phyloP scores from a whole-genome alignment of 768 basidiomycete genomes.

The Pulveroboletus sp. region DNA sequence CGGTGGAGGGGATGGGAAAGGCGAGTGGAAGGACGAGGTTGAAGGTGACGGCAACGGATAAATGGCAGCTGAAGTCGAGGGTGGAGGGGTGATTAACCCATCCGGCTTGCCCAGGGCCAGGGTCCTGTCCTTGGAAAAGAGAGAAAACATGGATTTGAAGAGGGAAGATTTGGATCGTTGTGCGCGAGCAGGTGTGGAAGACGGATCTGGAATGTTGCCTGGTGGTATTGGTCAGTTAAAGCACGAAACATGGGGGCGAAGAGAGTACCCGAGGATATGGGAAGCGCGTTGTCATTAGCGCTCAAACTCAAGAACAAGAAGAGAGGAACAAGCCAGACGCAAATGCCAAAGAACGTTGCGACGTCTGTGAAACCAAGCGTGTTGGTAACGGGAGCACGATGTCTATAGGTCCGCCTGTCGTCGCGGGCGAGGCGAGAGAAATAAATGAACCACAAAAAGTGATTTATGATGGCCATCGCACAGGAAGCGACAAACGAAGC shows the following conservation, averaged over 20 bases:
- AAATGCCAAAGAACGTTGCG: slow-evolving; percentile 77
- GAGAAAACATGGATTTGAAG: slow-evolving; percentile 59
- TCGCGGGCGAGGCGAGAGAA: slow-evolving; percentile 72
- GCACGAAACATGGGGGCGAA: background rate
- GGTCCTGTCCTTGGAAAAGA: slow-evolving; percentile 37
- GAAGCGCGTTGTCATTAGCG: slow-evolving; percentile 95
- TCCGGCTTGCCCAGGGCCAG: slow-evolving; percentile 50
- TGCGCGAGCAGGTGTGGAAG: slow-evolving; percentile 22
- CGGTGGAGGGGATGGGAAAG: slow-evolving; percentile 25
- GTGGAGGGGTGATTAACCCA: slow-evolving; percentile 66
- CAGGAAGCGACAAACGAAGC: slow-evolving; percentile 82
- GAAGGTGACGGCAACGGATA: slow-evolving; percentile 31
- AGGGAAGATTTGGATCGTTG: slow-evolving; percentile 56
- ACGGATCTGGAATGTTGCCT: slow-evolving; percentile 20
- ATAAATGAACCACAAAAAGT: slow-evolving; percentile 96
- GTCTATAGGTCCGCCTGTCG: slow-evolving; percentile 46
- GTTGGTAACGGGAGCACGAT: slow-evolving; percentile 34
- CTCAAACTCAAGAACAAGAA: slow-evolving; percentile 95
- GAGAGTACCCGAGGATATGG: slow-evolving; percentile 52
- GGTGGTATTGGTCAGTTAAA: background rate
- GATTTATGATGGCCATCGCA: slow-evolving; percentile 77
- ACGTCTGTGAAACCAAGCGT: slow-evolving; percentile 63
- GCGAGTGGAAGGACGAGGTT: slow-evolving; percentile 11
- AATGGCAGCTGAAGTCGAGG: slow-evolving; percentile 19
- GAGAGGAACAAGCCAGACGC: slow-evolving; percentile 86